Evolutionary conservation across 768 basidiomycete genomes (phyloP), one percentile per base, ranked within the genome.

Genomic region (Hygrocybe punicea): DNA sequence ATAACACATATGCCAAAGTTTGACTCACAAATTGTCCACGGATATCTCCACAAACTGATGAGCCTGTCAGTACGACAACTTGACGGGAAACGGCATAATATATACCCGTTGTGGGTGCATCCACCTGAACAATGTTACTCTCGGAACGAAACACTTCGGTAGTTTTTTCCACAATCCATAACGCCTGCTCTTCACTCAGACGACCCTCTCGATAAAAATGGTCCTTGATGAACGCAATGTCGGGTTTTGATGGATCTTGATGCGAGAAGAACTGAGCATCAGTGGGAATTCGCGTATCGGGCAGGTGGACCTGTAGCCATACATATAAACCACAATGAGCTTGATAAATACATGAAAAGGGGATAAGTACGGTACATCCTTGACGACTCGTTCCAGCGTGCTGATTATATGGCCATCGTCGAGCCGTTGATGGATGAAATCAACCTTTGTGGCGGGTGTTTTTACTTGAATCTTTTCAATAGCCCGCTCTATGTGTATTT

Each of bases 161-260:
- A n/a, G 83, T 90, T 73, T 86, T 89, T 60, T 90, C 84, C 62
- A 99, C 74, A 68, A 99, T 98, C 80, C 87, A 97, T 60, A 97
- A 69, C 3, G 96, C 97, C 71, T 98, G 94, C 45, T 95, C 92
- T 71, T 98, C 95, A 16, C 86, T 94, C 63, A 98, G 63, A 51
- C 95, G 79, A 0, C 96, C 96, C 71, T 98, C 96, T 35, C 97
- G 84, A 73, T 98, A 98, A 70, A 99, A 98, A 75, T 99, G 97
- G 66, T 98, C 98, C 79, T 98, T 99, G 60, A 99, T 81, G 73
- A 94, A 98, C 25, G 91, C 94, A 62, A 98, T 80, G 71, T 98
- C 92, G 9, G 96, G 96, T 72, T 96, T 98, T 29, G 86, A 81
- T 44, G 83, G 86, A 76, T 98, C 96, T 52, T 75, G 74, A 52